Conservation (phyloP, 345 rosid genomes). For the Diplotaxis tenuifolia region DNA sequence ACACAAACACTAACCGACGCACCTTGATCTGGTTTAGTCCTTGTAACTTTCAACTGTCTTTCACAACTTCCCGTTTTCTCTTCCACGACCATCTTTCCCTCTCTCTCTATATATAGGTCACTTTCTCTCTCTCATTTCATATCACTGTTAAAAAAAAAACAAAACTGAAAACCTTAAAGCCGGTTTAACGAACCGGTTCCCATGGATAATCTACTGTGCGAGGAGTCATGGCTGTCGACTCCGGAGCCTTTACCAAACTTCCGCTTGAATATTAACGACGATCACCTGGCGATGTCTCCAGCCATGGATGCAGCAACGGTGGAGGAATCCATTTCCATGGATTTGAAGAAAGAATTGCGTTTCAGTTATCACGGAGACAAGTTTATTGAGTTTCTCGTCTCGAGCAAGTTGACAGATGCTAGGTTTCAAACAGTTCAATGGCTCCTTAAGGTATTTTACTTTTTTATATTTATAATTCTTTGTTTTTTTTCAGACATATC, state of each 20-base stretch:
- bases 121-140: background rate
- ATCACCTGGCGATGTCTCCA: slow-evolving; percentile 1
- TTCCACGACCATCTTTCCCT: slow-evolving; percentile 32
- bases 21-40: background rate
- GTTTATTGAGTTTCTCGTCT: slow-evolving; percentile 21
- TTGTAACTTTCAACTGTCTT: slow-evolving; percentile 17
- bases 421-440: slow-evolving; percentile 31
- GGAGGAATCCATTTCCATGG: slow-evolving; percentile 26
- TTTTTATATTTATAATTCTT: background rate
- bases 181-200: slow-evolving; percentile 5
- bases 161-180: background rate
- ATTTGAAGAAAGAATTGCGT: slow-evolving; percentile 32
- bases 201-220: slow-evolving; percentile 37
- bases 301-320: slow-evolving; percentile 3
- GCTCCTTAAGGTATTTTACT: slow-evolving; percentile 21
- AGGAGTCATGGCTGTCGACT: slow-evolving; percentile 31
- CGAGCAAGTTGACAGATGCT: slow-evolving; percentile 12
- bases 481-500: background rate
- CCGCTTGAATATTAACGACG: background rate
- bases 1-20: slow-evolving; percentile 20
- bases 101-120: slow-evolving; percentile 10
- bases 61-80: slow-evolving; percentile 28
- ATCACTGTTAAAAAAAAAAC: slow-evolving; percentile 9
- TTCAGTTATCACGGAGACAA: slow-evolving; percentile 20
- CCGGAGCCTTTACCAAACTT: slow-evolving; percentile 20